These are phyloP conservation scores for Rhodotorula kratochvilovae DNA, from an alignment of 768 basidiomycete genomes.

Conservation along the genomic window DNA sequence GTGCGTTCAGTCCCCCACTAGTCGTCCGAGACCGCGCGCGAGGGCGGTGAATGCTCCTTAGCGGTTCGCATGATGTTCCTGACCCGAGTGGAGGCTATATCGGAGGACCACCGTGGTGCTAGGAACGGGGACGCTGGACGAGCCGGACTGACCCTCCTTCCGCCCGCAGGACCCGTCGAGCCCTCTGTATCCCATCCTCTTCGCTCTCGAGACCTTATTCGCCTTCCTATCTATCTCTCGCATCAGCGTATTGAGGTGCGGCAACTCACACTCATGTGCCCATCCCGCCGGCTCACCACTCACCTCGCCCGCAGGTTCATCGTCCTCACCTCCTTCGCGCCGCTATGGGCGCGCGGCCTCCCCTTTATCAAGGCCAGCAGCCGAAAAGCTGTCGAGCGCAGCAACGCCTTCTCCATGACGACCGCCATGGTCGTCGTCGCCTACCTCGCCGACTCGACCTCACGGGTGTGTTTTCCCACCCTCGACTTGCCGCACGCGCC, in stretches of 20 bases:
- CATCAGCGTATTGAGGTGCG: conserved; percentile 14
- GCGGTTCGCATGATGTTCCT: too few relatives aligned
- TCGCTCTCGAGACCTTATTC: conserved; percentile 22
- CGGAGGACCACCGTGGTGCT: not conserved
- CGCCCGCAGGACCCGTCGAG: conserved; percentile 12
- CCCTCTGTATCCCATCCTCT: conserved; percentile 15
- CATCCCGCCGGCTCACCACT: not conserved
- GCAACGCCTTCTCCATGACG: conserved; percentile 32
- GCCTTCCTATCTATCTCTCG: conserved; percentile 16
- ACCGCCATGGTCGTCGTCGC: conserved; percentile 7
- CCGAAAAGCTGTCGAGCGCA: conserved; percentile 24
- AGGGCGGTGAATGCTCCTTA: too few relatives aligned
- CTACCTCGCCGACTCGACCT: conserved; percentile 19
- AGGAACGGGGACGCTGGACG: too few relatives aligned
- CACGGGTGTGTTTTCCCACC: not conserved
- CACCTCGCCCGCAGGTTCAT: conserved; percentile 23
- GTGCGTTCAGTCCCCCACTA: conserved; percentile 5
- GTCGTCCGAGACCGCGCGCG: too few relatives aligned
- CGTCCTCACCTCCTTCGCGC: conserved; percentile 35
- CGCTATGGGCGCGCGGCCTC: conserved; percentile 37
- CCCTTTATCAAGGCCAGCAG: conserved; percentile 24
- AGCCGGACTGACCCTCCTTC: not conserved
- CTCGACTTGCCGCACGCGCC: too few relatives aligned
- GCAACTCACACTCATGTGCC: not conserved
- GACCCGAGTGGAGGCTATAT: too few relatives aligned